A percentile compares a stretch with the other conserved stretches of the same genome.
These are phyloP conservation scores for Leccinum uliginosum DNA, from an alignment of 768 basidiomycete species.

Conservation along the genomic window DNA sequence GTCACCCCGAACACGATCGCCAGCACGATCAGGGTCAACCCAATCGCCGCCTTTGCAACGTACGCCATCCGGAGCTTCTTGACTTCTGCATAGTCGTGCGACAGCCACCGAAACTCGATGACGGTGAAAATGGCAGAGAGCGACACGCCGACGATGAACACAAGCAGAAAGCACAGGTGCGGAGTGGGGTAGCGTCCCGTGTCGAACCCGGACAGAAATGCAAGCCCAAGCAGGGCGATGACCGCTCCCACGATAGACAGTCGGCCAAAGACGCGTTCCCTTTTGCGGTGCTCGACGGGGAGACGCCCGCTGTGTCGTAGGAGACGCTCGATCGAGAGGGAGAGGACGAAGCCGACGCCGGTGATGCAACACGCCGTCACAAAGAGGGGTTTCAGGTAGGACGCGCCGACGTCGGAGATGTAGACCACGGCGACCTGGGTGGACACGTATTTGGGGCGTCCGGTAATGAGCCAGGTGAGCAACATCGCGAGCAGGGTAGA, in stretches of 20 bases:
- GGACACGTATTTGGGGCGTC: slow-evolving; percentile 46
- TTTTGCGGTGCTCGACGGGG: slow-evolving; percentile 50
- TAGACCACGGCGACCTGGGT: slow-evolving; percentile 59
- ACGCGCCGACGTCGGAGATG: slow-evolving; percentile 77
- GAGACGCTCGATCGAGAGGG: slow-evolving; percentile 57
- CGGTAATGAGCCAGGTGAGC: slow-evolving; percentile 66
- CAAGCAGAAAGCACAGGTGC: slow-evolving; percentile 60
- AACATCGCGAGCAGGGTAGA: slow-evolving; percentile 68
- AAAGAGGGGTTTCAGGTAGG: slow-evolving; percentile 71
- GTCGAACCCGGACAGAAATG: slow-evolving; percentile 69
- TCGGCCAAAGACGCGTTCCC: slow-evolving; percentile 50
- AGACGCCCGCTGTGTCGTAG: slow-evolving; percentile 66
- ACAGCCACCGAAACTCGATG: slow-evolving; percentile 65
- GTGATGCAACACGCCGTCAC: slow-evolving; percentile 63
- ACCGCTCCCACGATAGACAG: slow-evolving; percentile 60
- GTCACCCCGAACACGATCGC: slow-evolving; percentile 61
- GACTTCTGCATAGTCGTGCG: slow-evolving; percentile 46
- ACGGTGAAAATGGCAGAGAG: slow-evolving; percentile 74
- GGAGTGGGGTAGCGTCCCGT: slow-evolving; percentile 46
- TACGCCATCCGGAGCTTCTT: slow-evolving; percentile 51
- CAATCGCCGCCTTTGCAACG: slow-evolving; percentile 57
- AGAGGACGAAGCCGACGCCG: slow-evolving; percentile 54
- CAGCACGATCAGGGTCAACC: slow-evolving; percentile 50
- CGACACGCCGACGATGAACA: slow-evolving; percentile 71
- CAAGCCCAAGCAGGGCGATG: slow-evolving; percentile 61